Conservation (phyloP, 1,284 basidiomycete species). For the Ceratobasidium sp. region DNA sequence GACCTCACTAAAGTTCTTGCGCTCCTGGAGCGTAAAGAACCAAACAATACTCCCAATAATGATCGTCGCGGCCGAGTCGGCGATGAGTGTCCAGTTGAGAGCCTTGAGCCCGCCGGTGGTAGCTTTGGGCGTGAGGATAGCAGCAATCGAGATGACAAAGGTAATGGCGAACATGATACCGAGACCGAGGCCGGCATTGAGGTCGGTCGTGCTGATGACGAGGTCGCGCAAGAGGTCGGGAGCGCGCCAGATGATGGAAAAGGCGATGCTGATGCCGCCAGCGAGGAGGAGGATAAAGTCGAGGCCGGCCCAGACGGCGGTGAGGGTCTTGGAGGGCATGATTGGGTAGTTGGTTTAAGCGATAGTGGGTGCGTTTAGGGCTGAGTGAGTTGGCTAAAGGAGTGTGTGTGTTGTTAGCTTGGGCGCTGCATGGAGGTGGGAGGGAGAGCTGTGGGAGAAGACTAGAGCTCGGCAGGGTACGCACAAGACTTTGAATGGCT, state of each 20-base stretch:
- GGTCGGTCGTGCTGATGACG: slow-evolving; percentile 63
- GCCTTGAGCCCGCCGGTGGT: slow-evolving; percentile 69
- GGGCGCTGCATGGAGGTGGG: slow-evolving; percentile 10
- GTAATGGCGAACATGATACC: slow-evolving; percentile 72
- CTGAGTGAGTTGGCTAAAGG: neutral
- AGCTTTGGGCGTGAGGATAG: slow-evolving; percentile 71
- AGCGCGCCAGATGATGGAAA: slow-evolving; percentile 74
- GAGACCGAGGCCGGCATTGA: slow-evolving; percentile 72
- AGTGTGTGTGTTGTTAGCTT: slow-evolving; percentile 11
- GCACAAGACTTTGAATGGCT: slow-evolving; percentile 19
- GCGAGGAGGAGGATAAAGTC: slow-evolving; percentile 72
- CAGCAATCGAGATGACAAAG: slow-evolving; percentile 70
- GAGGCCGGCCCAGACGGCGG: slow-evolving; percentile 72
- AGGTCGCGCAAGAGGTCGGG: slow-evolving; percentile 71
- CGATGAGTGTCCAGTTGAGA: slow-evolving; percentile 73
- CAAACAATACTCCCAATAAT: slow-evolving; percentile 74
- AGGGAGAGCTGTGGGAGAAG: neutral
- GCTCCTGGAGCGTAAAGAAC: slow-evolving; percentile 76
- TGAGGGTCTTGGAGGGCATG: slow-evolving; percentile 76
- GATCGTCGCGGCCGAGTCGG: slow-evolving; percentile 65
- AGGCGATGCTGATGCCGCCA: slow-evolving; percentile 65
- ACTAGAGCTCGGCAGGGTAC: slow-evolving; percentile 13
- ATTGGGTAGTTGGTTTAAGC: neutral
- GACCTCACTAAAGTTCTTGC: slow-evolving; percentile 65
- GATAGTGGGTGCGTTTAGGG: neutral